A percentile compares a stretch with the other conserved stretches of the same genome.
Conservation (phyloP, 2,329 filamentous ascomycete genomes). For the Curvularia verruculosa region DNA sequence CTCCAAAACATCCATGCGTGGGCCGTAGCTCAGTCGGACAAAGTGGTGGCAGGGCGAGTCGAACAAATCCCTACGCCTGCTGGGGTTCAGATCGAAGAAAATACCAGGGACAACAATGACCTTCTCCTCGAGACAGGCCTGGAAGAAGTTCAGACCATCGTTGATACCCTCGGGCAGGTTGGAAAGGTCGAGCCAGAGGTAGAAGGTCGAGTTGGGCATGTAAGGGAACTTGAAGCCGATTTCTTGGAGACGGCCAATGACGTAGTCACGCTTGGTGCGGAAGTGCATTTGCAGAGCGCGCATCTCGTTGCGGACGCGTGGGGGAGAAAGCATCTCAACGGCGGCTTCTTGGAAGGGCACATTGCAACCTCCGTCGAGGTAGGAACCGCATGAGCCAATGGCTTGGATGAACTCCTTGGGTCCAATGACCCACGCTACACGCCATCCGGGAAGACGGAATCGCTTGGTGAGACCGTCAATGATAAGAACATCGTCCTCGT, state of each 20-base stretch:
- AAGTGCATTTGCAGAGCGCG: conserved; percentile 87
- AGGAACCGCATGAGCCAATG: conserved; percentile 89
- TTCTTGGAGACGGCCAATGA: conserved; percentile 75
- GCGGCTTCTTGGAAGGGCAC: conserved; percentile 96
- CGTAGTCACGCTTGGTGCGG: conserved; percentile 90
- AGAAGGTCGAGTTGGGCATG: conserved; percentile 91
- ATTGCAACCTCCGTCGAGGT: conserved; percentile 92
- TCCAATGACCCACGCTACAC: conserved; percentile 93
- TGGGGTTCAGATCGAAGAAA: conserved; percentile 96
- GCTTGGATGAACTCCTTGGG: conserved; percentile 96
- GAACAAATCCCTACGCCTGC: conserved; percentile 86
- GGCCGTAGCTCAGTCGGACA: conserved; percentile 51
- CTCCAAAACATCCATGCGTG: conserved; percentile 49
- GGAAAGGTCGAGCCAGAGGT: conserved; percentile 76
- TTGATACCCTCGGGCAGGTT: conserved; percentile 79
- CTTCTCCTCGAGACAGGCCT: conserved; percentile 89
- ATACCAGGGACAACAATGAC: conserved; percentile 97
- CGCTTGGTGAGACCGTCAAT: conserved; percentile 96
- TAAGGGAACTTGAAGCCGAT: conserved; percentile 85
- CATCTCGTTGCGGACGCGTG: conserved; percentile 84
- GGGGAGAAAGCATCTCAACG: conserved; percentile 88
- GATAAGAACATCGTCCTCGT: conserved; percentile 80
- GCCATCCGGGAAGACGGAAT: conserved; percentile 94
- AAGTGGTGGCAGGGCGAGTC: conserved; percentile 84
- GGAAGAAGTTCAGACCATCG: conserved; percentile 96